These are phyloP conservation scores for Peronospora farinosa DNA, from an alignment of 352 stramenopile genomes.

Conservation along the genomic window DNA sequence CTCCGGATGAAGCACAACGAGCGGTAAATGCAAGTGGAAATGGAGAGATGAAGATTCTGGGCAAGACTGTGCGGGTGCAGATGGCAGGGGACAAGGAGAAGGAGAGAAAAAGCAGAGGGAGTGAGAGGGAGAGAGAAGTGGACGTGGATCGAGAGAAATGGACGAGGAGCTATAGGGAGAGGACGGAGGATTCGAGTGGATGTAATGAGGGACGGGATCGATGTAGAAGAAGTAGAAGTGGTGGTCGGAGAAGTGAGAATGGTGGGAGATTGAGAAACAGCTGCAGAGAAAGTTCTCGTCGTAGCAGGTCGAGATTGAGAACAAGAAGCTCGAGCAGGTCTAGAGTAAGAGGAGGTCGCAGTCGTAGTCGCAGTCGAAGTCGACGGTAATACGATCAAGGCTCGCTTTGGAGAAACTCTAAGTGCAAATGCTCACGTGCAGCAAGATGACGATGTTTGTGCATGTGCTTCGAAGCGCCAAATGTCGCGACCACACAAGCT, in stretches of 20 bases:
- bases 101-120: not conserved
- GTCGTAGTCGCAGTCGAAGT: constrained; percentile 14
- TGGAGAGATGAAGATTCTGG: constrained; percentile 52
- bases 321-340: constrained; percentile 13
- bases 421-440: no score
- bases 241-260: not conserved
- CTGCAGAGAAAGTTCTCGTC: not conserved
- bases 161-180: constrained; percentile 1
- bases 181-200: constrained; percentile 1
- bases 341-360: constrained; percentile 5
- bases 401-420: no score
- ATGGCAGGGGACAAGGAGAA: constrained; percentile 43
- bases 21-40: constrained; percentile 42
- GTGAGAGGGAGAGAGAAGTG: not conserved
- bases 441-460: no score
- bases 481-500: no score
- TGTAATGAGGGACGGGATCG: not conserved
- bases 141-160: not conserved
- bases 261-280: constrained; percentile 10
- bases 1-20: constrained; percentile 33
- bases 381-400: not conserved
- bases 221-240: constrained; percentile 12
- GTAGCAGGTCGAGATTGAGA: constrained; percentile 8
- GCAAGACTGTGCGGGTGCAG: constrained; percentile 68
- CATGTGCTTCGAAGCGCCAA: no score